Evolutionary conservation across 345 rosid species (phyloP).

Genomic region (Lumnitzera racemosa): DNA sequence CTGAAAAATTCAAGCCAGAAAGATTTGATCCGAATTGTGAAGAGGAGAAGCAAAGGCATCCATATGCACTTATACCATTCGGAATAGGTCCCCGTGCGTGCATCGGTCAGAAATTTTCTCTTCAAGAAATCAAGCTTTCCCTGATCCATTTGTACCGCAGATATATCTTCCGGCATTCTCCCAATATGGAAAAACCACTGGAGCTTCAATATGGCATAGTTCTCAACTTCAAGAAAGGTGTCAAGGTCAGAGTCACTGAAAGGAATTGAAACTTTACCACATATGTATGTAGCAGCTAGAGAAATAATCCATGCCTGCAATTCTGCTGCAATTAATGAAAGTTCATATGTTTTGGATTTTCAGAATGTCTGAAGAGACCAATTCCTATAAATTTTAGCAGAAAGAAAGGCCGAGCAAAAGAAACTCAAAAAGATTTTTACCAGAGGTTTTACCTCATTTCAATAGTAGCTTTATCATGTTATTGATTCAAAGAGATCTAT

Average conservation of each 20-base stretch:
- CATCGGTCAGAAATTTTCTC: slow-evolving; percentile 72
- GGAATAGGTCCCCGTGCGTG: slow-evolving; percentile 94
- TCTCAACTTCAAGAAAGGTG: slow-evolving; percentile 78
- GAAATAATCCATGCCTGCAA: no score
- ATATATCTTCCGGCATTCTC: slow-evolving; percentile 59
- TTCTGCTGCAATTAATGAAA: no score
- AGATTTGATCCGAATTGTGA: slow-evolving; percentile 71
- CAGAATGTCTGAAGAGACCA: no score
- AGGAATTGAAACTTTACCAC: slow-evolving; percentile 19
- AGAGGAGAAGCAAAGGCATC: slow-evolving; percentile 79
- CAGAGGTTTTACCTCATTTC: no score
- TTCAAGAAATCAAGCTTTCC: slow-evolving; percentile 75
- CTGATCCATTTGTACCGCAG: slow-evolving; percentile 59
- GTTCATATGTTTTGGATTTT: no score
- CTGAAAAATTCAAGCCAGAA: slow-evolving; percentile 78
- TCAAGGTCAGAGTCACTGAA: slow-evolving; percentile 52
- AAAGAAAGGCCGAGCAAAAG: no score
- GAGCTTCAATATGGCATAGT: slow-evolving; percentile 72
- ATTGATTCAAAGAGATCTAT: no score
- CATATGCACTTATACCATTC: slow-evolving; percentile 77
- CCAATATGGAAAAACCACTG: slow-evolving; percentile 75
- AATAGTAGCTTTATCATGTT: no score
- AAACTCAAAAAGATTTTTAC: no score
- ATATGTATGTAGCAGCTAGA: not conserved
- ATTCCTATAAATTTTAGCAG: no score